A percentile compares a stretch with the other conserved stretches of the same genome.
These are phyloP conservation scores for Backusella tarrabulga DNA, from an alignment of 192 early-diverging fungal species.

Conservation along the genomic window DNA sequence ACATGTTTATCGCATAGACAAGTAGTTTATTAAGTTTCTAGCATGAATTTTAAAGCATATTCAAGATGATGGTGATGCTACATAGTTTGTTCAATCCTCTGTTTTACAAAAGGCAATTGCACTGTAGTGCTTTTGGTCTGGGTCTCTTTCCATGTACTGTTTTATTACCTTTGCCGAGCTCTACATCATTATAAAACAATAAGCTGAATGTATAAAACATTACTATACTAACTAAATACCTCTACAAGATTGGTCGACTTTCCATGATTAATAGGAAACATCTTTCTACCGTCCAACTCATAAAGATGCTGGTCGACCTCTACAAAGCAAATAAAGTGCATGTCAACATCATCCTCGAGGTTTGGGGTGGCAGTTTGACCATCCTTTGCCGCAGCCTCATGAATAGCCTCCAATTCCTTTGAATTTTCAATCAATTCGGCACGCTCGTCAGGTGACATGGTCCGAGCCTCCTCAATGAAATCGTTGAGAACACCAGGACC, in stretches of 20 bases:
- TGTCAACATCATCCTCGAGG: constrained; percentile 73
- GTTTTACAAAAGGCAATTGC: constrained; percentile 53
- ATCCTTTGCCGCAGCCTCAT: constrained; percentile 47
- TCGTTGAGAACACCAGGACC: constrained; percentile 57
- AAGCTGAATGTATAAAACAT: constrained; percentile 4
- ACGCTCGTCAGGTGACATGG: constrained; percentile 69
- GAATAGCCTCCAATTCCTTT: constrained; percentile 52
- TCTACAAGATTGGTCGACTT: constrained; percentile 54
- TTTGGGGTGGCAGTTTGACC: constrained; percentile 73
- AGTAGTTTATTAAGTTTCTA: not conserved
- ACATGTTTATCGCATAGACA: not conserved
- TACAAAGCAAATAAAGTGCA: constrained; percentile 90
- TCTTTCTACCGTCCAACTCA: constrained; percentile 86
- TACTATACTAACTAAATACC: constrained; percentile 29
- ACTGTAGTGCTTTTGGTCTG: constrained; percentile 62
- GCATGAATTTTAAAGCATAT: not conserved
- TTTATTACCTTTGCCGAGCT: constrained; percentile 56
- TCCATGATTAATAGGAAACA: constrained; percentile 85
- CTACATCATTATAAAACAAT: constrained; percentile 14
- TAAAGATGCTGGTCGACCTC: constrained; percentile 73
- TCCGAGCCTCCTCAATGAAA: constrained; percentile 62
- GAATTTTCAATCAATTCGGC: constrained; percentile 69
- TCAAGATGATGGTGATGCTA: not conserved
- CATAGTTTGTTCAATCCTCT: not conserved
- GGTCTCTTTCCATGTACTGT: constrained; percentile 67